A percentile compares a stretch with the other conserved stretches of the same genome.
Evolutionary conservation across 805 yeast species (phyloP).

Genomic region (Suhomyces canberraensis): DNA sequence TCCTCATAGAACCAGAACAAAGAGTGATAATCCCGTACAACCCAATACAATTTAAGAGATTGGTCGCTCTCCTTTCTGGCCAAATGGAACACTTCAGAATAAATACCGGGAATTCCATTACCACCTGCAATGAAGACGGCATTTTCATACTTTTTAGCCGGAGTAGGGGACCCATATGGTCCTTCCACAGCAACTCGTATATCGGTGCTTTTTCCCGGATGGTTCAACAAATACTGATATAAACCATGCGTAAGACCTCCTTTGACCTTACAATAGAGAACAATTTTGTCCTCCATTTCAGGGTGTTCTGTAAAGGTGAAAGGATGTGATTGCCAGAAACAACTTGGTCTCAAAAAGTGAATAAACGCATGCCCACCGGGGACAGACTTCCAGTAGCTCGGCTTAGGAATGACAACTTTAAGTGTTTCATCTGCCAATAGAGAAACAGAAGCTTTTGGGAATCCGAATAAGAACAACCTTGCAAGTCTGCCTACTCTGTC

Average conservation of each 20-base stretch:
- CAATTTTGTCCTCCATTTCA: conserved; percentile 17
- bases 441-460: conserved; percentile 28
- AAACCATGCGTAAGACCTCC: conserved; percentile 35
- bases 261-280: conserved; percentile 35
- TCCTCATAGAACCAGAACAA: conserved; percentile 50
- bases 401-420: conserved; percentile 34
- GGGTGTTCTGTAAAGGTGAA: conserved; percentile 29
- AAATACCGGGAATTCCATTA: conserved; percentile 64
- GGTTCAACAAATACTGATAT: conserved; percentile 19
- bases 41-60: conserved; percentile 55
- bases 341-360: conserved; percentile 30
- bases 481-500: conserved; percentile 30
- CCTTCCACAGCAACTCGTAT: conserved; percentile 53
- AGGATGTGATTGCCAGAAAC: conserved; percentile 45
- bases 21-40: conserved; percentile 49
- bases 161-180: conserved; percentile 60
- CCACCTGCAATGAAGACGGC: conserved; percentile 70
- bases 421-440: conserved; percentile 36
- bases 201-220: conserved; percentile 25
- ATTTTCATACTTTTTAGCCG: conserved; percentile 48
- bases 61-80: conserved; percentile 19
- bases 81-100: conserved; percentile 36
- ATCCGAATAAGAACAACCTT: conserved; percentile 32
- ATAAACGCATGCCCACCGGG: conserved; percentile 44
- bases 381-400: conserved; percentile 32